These are phyloP conservation scores for Lecanicillium sp. DNA, from an alignment of 2,329 filamentous ascomycete species.

Conservation along the genomic window DNA sequence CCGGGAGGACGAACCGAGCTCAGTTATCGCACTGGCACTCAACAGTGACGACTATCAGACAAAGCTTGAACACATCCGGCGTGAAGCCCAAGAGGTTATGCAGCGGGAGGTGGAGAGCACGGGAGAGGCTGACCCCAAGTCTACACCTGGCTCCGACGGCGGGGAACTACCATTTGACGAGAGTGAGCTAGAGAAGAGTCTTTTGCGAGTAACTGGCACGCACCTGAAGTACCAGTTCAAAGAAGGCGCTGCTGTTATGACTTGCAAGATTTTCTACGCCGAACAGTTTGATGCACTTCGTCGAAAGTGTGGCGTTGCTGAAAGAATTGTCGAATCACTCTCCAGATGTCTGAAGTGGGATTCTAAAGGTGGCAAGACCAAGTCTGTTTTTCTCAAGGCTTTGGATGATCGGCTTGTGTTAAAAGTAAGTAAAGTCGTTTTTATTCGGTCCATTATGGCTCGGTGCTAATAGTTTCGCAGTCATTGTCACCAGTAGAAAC, in stretches of 20 bases:
- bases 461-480: constrained; percentile 30
- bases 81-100: constrained; percentile 35
- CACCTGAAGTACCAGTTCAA: constrained; percentile 95
- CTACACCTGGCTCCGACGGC: constrained; percentile 25
- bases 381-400: constrained; percentile 94
- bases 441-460: constrained; percentile 9
- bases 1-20: constrained; percentile 93
- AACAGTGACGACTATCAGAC: constrained; percentile 79
- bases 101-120: constrained; percentile 26
- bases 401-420: constrained; percentile 89
- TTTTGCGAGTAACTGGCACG: constrained; percentile 77
- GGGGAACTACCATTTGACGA: constrained; percentile 44
- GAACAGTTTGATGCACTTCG: constrained; percentile 95
- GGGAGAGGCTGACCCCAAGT: constrained; percentile 19
- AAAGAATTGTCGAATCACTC: constrained; percentile 89
- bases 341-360: constrained; percentile 97
- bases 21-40: constrained; percentile 86
- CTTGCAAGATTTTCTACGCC: constrained; percentile 97
- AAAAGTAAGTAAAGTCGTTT: constrained; percentile 41
- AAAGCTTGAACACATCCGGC: constrained; percentile 64
- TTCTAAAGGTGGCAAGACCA: constrained; percentile 94
- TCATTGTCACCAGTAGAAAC: constrained; percentile 86
- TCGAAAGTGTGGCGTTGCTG: constrained; percentile 83
- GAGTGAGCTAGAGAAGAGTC: constrained; percentile 72
- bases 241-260: constrained; percentile 87